Conservation (phyloP, 129 eudicot genomes). For the Ambrosia artemisiifolia region DNA sequence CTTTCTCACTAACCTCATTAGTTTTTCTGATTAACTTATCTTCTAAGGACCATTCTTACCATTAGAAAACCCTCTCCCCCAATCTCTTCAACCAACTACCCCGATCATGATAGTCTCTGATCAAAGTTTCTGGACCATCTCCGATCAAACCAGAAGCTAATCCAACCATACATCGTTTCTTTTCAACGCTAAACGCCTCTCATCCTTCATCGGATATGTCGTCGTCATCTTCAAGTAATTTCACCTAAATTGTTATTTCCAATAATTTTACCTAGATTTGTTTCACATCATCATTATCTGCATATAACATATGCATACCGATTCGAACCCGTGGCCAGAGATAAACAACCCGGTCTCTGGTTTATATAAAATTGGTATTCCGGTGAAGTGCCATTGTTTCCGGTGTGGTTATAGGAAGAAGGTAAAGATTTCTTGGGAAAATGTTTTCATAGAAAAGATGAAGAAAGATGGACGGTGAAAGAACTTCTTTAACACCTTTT, state of each 20-base stretch:
- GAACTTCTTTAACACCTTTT: slow-evolving; percentile 62
- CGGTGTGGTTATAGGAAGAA: slow-evolving; percentile 44
- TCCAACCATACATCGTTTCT: slow-evolving; percentile 55
- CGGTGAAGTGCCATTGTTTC: slow-evolving; percentile 55
- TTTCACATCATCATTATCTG: not conserved
- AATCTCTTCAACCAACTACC: not conserved
- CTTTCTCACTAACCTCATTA: no score
- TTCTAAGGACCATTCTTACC: no score
- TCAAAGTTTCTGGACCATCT: slow-evolving; percentile 1
- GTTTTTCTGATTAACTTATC: no score
- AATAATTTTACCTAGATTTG: no score
- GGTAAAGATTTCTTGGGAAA: slow-evolving; percentile 53
- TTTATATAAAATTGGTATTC: slow-evolving; percentile 56
- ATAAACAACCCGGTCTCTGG: slow-evolving; percentile 54
- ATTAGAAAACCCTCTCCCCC: slow-evolving; percentile 7
- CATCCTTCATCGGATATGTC: slow-evolving; percentile 50
- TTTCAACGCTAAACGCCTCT: slow-evolving; percentile 65
- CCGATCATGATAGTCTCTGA: slow-evolving; percentile 12
- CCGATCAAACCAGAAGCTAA: slow-evolving; percentile 10
- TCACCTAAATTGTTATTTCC: not conserved
- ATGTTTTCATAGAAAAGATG: slow-evolving; percentile 46
- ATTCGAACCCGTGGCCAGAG: slow-evolving; percentile 69
- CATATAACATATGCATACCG: slow-evolving; percentile 22
- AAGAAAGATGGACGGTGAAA: slow-evolving; percentile 54
- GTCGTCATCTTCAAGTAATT: slow-evolving; percentile 37